A percentile compares a stretch with the other conserved stretches of the same genome.
phyloP scores from a whole-genome alignment of 768 basidiomycete genomes.

The Suillus ampliporus region DNA sequence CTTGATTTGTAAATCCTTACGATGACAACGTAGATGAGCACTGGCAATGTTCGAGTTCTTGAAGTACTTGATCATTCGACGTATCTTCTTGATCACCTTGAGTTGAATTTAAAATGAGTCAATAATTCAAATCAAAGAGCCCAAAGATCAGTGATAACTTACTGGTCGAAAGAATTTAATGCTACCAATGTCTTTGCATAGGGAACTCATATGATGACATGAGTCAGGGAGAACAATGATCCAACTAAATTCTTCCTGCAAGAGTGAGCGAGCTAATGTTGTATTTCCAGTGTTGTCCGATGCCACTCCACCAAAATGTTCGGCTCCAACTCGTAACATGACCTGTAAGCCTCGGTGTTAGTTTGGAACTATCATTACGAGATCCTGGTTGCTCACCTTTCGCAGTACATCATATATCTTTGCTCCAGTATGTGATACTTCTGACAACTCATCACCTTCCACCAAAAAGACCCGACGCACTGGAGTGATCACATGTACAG shows the following conservation, averaged over 20 bases:
- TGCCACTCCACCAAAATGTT: background rate
- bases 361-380: background rate
- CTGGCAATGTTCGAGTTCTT: background rate
- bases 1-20: background rate
- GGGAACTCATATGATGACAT: slow-evolving; percentile 22
- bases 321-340: slow-evolving; percentile 21
- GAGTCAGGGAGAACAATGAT: slow-evolving; percentile 25
- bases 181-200: slow-evolving; percentile 20
- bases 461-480: slow-evolving; percentile 18
- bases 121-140: background rate
- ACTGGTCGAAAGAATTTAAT: background rate
- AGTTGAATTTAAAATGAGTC: too few species aligned
- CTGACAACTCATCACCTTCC: slow-evolving; percentile 26
- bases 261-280: slow-evolving; percentile 9
- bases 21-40: background rate
- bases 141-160: background rate
- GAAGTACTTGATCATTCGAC: background rate
- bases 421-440: slow-evolving; percentile 25
- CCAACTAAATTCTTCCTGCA: slow-evolving; percentile 15
- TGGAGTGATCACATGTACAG: slow-evolving; percentile 24
- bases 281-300: slow-evolving; percentile 34
- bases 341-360: slow-evolving; percentile 16
- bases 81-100: background rate
- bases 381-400: slow-evolving; percentile 1
- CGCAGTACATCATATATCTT: slow-evolving; percentile 21